Conservation (phyloP, 768 basidiomycete genomes). For the Kockovaella imperatae region DNA sequence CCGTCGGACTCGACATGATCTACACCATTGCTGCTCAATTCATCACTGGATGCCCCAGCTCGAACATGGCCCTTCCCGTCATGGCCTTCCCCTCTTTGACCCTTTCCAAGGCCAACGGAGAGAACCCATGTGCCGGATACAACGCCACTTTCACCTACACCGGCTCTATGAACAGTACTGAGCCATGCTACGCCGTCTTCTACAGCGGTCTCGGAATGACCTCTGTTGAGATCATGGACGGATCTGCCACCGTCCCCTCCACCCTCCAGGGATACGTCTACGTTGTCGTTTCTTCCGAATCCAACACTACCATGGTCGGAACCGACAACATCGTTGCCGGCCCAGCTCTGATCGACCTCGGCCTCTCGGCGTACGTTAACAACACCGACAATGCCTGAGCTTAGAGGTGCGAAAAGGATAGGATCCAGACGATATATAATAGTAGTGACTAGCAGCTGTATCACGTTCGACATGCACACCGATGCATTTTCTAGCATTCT, state of each 20-base stretch:
- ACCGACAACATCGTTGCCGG: constrained; percentile 55
- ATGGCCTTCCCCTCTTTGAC: constrained; percentile 52
- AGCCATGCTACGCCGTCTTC: constrained; percentile 34
- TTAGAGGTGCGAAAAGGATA: too few relatives aligned
- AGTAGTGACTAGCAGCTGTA: too few relatives aligned
- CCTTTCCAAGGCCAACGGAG: constrained; percentile 7
- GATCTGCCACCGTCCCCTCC: constrained; percentile 28
- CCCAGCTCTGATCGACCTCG: constrained; percentile 50
- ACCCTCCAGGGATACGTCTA: constrained; percentile 30
- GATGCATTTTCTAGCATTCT: too few relatives aligned
- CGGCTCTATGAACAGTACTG: constrained; percentile 37
- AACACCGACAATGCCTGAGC: too few relatives aligned
- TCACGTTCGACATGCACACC: too few relatives aligned
- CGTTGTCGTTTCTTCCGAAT: constrained; percentile 28
- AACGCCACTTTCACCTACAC: constrained; percentile 53
- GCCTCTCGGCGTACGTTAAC: too few relatives aligned
- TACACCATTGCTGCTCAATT: constrained; percentile 51
- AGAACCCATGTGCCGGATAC: constrained; percentile 28
- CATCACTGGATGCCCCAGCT: constrained; percentile 53
- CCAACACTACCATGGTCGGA: constrained; percentile 28
- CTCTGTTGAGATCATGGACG: constrained; percentile 17
- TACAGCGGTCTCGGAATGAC: constrained; percentile 34
- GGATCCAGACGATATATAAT: too few relatives aligned
- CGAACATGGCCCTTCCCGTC: constrained; percentile 52
- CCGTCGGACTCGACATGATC: constrained; percentile 48